Conservation (phyloP, 352 stramenopile genomes). For the Globisporangium paroecandrum region DNA sequence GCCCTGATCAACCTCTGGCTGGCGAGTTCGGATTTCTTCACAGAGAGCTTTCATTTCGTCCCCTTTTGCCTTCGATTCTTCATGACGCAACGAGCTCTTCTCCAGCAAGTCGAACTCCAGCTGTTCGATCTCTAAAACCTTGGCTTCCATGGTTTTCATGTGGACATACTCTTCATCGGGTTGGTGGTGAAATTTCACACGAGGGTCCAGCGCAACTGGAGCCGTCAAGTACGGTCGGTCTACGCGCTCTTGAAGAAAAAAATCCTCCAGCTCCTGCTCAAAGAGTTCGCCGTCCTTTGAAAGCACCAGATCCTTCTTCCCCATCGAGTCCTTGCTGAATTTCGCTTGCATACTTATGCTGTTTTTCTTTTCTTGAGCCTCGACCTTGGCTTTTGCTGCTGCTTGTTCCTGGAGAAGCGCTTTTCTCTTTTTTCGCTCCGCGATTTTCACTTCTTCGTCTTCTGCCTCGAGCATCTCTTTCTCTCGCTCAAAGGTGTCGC, state of each 20-base stretch:
- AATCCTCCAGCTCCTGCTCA: constrained; percentile 52
- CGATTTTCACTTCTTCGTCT: constrained; percentile 42
- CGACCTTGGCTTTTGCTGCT: constrained; percentile 42
- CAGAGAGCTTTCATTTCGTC: constrained; percentile 34
- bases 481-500: constrained; percentile 56
- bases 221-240: constrained; percentile 50
- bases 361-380: constrained; percentile 36
- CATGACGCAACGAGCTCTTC: constrained; percentile 49
- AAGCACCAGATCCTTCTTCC: constrained; percentile 50
- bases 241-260: constrained; percentile 35
- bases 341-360: constrained; percentile 27
- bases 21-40: constrained; percentile 28
- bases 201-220: constrained; percentile 35
- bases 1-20: constrained; percentile 30
- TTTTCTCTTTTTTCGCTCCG: constrained; percentile 44
- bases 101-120: constrained; percentile 66
- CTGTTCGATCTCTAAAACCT: constrained; percentile 46
- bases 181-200: constrained; percentile 35
- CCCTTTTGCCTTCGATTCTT: constrained; percentile 40
- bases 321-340: constrained; percentile 46
- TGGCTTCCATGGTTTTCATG: constrained; percentile 53
- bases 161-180: constrained; percentile 59
- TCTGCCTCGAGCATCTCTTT: constrained; percentile 42
- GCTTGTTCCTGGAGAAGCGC: constrained; percentile 41
- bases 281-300: constrained; percentile 52